A percentile compares a stretch with the other conserved stretches of the same genome.
These are phyloP conservation scores for Tephrocybe sp. DNA, from an alignment of 768 basidiomycete genomes.

Conservation along the genomic window DNA sequence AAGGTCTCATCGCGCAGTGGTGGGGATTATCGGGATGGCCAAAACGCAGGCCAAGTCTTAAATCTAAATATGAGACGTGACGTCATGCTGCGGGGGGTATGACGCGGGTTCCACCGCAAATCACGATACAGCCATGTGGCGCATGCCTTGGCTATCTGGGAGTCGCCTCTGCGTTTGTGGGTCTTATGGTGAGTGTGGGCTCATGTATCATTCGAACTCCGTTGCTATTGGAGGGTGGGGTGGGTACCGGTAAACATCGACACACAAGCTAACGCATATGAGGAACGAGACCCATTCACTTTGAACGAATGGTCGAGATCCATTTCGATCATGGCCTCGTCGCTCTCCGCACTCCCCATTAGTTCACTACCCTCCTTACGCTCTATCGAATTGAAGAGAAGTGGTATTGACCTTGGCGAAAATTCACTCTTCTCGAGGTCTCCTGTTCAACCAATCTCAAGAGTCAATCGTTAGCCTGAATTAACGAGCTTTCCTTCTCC, in stretches of 20 bases:
- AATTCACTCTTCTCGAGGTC: not conserved
- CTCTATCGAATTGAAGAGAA: not conserved
- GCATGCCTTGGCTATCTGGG: no score
- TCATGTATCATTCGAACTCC: no score
- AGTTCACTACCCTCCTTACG: not conserved
- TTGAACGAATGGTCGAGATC: no score
- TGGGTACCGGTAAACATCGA: no score
- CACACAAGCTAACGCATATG: no score
- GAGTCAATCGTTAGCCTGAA: not conserved
- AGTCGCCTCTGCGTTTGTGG: no score
- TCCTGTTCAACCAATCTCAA: not conserved
- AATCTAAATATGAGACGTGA: conserved; percentile 14
- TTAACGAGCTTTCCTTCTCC: conserved; percentile 4
- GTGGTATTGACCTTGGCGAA: not conserved
- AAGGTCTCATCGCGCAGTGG: conserved; percentile 25
- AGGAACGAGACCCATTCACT: no score
- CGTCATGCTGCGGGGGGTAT: conserved; percentile 21
- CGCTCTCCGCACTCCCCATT: no score
- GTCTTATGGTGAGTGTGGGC: no score
- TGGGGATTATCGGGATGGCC: not conserved
- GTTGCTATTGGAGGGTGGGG: no score
- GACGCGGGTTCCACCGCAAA: conserved; percentile 14
- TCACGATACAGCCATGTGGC: not conserved
- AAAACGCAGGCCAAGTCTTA: conserved; percentile 4
- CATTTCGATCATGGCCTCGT: no score